A percentile compares a stretch with the other conserved stretches of the same genome.
These are phyloP conservation scores for Wickerhamomyces strasburgensis DNA, from an alignment of 805 yeast species.

Conservation along the genomic window DNA sequence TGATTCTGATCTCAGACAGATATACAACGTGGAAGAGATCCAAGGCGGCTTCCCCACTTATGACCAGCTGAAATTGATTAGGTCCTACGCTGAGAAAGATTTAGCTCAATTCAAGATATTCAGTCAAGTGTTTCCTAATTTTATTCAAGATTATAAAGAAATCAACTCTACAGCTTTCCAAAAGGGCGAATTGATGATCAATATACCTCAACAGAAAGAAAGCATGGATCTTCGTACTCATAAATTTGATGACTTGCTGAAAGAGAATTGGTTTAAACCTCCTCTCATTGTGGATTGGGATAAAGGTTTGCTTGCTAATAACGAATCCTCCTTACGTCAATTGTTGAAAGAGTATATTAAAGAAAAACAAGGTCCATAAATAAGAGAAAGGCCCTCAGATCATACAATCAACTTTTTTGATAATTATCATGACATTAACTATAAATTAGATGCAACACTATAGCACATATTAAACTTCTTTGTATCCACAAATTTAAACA, in stretches of 20 bases:
- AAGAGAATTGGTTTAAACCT: slow-evolving; percentile 29
- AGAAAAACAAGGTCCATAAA: not conserved
- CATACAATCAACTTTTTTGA: not conserved
- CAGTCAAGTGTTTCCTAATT: slow-evolving; percentile 19
- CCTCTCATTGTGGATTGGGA: slow-evolving; percentile 65
- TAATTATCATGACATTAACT: no score
- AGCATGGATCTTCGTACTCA: slow-evolving; percentile 6
- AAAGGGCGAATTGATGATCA: slow-evolving; percentile 2
- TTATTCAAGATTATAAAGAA: slow-evolving; percentile 10
- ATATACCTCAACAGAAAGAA: slow-evolving; percentile 7
- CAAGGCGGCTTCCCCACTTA: slow-evolving; percentile 20
- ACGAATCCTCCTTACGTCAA: slow-evolving; percentile 31
- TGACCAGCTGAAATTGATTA: slow-evolving; percentile 22
- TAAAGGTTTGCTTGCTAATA: slow-evolving; percentile 47
- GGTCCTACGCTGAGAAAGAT: slow-evolving; percentile 11
- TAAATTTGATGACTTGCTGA: slow-evolving; percentile 10
- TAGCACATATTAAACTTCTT: no score
- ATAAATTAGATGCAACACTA: no score
- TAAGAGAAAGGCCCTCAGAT: not conserved
- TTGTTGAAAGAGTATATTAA: slow-evolving; percentile 15
- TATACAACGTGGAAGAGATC: slow-evolving; percentile 11
- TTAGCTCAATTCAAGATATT: slow-evolving; percentile 11
- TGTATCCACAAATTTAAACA: no score
- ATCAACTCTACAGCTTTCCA: slow-evolving; percentile 5
- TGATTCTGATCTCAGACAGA: slow-evolving; percentile 1